phyloP scores from a whole-genome alignment of 2,329 filamentous ascomycete genomes.

The Ustilaginoidea virens region DNA sequence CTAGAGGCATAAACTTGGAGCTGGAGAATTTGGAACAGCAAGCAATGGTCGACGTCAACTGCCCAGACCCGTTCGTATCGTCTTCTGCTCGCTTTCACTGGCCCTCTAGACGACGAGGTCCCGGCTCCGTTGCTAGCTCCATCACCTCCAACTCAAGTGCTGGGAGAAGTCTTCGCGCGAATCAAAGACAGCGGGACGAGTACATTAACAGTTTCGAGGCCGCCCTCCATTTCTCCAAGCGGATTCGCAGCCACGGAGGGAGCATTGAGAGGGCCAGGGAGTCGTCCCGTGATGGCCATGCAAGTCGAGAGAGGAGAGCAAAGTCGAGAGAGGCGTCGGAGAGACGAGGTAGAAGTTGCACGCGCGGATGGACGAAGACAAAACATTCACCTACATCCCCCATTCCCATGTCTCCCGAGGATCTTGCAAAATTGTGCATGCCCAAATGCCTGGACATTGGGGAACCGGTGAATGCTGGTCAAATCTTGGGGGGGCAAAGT shows the following conservation, averaged over 20 bases:
- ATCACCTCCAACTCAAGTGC: constrained; percentile 40
- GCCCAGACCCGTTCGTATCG: constrained; percentile 38
- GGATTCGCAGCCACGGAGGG: constrained; percentile 37
- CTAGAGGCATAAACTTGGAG: constrained; percentile 50
- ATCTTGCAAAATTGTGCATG: constrained; percentile 49
- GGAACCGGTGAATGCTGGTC: constrained; percentile 23
- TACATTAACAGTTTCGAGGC: constrained; percentile 79
- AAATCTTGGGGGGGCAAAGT: constrained; percentile 14
- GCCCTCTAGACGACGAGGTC: constrained; percentile 36
- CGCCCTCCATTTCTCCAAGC: constrained; percentile 47
- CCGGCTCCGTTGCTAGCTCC: constrained; percentile 41
- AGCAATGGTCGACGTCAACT: constrained; percentile 35
- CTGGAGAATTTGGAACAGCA: constrained; percentile 41
- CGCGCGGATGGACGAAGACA: constrained; percentile 52
- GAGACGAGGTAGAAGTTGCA: constrained; percentile 51
- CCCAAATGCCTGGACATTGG: constrained; percentile 18
- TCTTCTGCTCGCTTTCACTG: constrained; percentile 40
- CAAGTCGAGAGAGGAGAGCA: constrained; percentile 32
- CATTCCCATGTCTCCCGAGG: constrained; percentile 86
- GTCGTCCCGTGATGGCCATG: constrained; percentile 28
- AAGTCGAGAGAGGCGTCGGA: constrained; percentile 48
- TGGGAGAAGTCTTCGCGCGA: constrained; percentile 32
- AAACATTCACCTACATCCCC: constrained; percentile 88
- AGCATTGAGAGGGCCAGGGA: constrained; percentile 31
- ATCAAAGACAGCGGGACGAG: constrained; percentile 54